Base-by-base conservation (phyloP, 2,329 filamentous ascomycete species). In the Pyricularia pennisetigena region DNA sequence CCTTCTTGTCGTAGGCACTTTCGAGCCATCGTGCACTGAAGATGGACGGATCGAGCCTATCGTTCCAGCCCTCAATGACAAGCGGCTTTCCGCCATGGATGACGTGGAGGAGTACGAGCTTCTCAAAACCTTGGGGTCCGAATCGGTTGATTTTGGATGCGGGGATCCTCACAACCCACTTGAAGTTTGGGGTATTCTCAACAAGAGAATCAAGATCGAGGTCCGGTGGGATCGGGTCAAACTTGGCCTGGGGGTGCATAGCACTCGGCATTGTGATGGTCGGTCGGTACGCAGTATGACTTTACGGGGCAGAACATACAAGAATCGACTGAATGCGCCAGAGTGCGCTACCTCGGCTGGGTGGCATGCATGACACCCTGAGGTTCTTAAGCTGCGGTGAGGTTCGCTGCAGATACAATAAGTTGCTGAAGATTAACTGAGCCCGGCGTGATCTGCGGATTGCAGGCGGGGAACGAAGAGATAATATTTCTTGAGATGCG, bases 11-110 rank as follows among this genome's bases (percentile, higher is more conserved):
- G 75, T 92, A 88, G 41, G 90, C 91, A 68, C 87, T 83, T 74
- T 90, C 88, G 49, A 99, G 81, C 94, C 94, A 99, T 68, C 88
- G 83, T 7, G 85, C 82, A 61, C 88, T 92, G 77, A 98, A 98
- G 0, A 96, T 86, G 79, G 87, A 87, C 62, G 86, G 86, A 67
- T 95, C 91, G 61, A 97, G 79, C 32, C 86, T 83, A 49, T 88
- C 82, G 70, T 97, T 86, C 83, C 95, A 98, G 23, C 93, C 93
- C 74, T 97, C 93, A 68, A 99, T 90, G 12, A 98, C 91, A 7
- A 99, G 82, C 2, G 95, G 95, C 72, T 93, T 93, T 2, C 95
- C 95, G 29, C 89, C 90, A 65, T 90, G 83, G 67, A 97, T 89
- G 20, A 98, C 93, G 78, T 97, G 91, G 7, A 93, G 83, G 64